Evolutionary conservation across 306 rosid species (phyloP), one percentile per base, ranked within the genome.

Genomic region (Styphnolobium japonicum): DNA sequence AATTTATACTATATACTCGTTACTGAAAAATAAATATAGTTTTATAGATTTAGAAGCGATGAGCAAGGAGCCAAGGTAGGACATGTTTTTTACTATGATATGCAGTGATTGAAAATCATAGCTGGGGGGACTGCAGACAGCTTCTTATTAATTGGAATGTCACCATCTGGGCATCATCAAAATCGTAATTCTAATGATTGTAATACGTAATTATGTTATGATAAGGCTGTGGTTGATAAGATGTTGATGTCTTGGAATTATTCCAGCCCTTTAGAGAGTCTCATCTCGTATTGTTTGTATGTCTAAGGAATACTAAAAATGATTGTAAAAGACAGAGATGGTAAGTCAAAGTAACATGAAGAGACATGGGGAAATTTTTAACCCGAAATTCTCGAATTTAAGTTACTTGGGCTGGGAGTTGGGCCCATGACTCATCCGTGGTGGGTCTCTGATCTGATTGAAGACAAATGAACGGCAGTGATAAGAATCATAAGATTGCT

Each of bases 231-330:
- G n/a, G 27, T 36, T 4, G 56, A 33, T 40, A 43, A 56, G 85
- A 80, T 37, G 85, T 84, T 84, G 87, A 76, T 55, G 42, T 70
- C 7, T 77, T 76, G 70, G 72, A 75, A 53, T 63, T 53, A 42
- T 68, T 62, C 29, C 21, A 16, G 16, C 5, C 63, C 14, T 72
- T 52, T 29, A 9, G 19, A 57, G 71, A 63, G 11, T 55, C 61
- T 55, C 25, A 12, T 66, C 46, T 34, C 1, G 36, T 12, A 74
- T 60, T 46, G 34, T 75, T 42, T 55, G 58, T 34, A 23, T 9
- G 3, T 53, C 6, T 45, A 39, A 71, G 45, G 2, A 55, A 34
- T 56, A 14, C 63, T 25, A 25, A 43, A 9, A 76, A 48, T 67
- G 39, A 83, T 83, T 67, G 36, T 53, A 56, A 73, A 19, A 46